These are phyloP conservation scores for Colletotrichum agaves DNA, from an alignment of 2,329 filamentous ascomycete genomes.

Conservation along the genomic window DNA sequence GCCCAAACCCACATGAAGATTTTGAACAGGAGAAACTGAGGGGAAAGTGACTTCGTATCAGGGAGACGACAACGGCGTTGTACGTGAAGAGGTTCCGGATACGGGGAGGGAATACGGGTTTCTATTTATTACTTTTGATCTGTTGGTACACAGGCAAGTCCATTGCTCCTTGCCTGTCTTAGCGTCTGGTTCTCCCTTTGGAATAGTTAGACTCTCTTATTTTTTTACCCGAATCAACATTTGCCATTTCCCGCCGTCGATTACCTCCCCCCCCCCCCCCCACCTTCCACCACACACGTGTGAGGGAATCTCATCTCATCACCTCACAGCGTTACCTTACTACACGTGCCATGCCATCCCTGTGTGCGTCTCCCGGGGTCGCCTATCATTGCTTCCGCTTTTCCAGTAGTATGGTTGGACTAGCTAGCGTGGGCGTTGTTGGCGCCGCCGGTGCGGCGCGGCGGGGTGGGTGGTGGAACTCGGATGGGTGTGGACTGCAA, in stretches of 20 bases:
- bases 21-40: neutral
- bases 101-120: neutral
- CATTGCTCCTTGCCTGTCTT: neutral
- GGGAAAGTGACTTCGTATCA: conserved; percentile 11
- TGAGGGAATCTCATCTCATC: neutral
- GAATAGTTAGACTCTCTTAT: neutral
- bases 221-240: neutral
- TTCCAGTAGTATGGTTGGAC: conserved; percentile 3
- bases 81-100: conserved; percentile 2
- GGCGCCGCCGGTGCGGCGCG: neutral
- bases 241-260: neutral
- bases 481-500: neutral
- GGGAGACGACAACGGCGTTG: neutral
- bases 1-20: neutral
- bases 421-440: conserved; percentile 2
- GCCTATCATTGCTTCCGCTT: neutral
- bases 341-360: neutral
- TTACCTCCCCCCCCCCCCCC: neutral
- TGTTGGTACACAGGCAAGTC: conserved; percentile 15
- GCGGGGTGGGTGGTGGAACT: neutral
- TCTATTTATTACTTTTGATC: conserved; percentile 13
- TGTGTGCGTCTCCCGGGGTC: too few relatives aligned
- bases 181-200: neutral
- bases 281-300: neutral
- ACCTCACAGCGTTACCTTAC: neutral